Evolutionary conservation across 2,329 filamentous ascomycete species (phyloP).

Genomic region (Aspergillus hortae): DNA sequence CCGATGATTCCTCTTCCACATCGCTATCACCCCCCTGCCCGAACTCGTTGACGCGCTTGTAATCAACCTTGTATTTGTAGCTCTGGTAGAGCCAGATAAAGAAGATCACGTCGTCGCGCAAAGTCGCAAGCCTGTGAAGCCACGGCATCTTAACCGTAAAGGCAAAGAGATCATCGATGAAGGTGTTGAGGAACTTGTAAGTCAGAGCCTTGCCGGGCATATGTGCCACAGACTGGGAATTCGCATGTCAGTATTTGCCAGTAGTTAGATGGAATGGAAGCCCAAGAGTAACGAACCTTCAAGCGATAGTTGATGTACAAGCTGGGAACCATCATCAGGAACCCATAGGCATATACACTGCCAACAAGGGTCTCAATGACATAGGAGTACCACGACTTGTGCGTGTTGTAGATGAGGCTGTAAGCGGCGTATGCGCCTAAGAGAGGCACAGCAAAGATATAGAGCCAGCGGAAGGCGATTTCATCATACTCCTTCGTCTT

Average conservation of each 20-base stretch:
- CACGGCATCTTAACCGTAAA: slow-evolving; percentile 99
- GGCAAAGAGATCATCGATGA: slow-evolving; percentile 97
- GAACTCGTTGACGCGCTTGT: slow-evolving; percentile 92
- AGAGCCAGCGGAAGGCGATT: slow-evolving; percentile 97
- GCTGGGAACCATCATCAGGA: slow-evolving; percentile 97
- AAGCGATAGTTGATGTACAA: slow-evolving; percentile 99
- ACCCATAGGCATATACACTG: slow-evolving; percentile 95
- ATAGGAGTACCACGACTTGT: slow-evolving; percentile 98
- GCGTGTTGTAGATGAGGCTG: slow-evolving; percentile 84
- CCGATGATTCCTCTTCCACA: slow-evolving; percentile 48
- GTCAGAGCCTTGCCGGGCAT: slow-evolving; percentile 97
- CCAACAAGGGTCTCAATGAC: slow-evolving; percentile 92
- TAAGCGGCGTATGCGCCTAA: slow-evolving; percentile 86
- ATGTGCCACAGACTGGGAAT: slow-evolving; percentile 68
- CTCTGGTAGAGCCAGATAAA: slow-evolving; percentile 96
- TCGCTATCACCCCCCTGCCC: slow-evolving; percentile 97
- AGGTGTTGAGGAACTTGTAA: slow-evolving; percentile 98
- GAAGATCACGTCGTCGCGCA: slow-evolving; percentile 96
- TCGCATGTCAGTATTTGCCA: slow-evolving; percentile 12
- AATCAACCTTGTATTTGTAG: slow-evolving; percentile 89
- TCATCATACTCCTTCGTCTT: slow-evolving; percentile 98
- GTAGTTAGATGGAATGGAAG: neutral
- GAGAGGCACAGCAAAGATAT: slow-evolving; percentile 84
- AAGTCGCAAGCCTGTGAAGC: slow-evolving; percentile 83
- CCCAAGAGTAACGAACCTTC: slow-evolving; percentile 55